Evolutionary conservation across 768 basidiomycete species (phyloP), one percentile per base, ranked within the genome.

Genomic region (Pleurotus ostreatus): DNA sequence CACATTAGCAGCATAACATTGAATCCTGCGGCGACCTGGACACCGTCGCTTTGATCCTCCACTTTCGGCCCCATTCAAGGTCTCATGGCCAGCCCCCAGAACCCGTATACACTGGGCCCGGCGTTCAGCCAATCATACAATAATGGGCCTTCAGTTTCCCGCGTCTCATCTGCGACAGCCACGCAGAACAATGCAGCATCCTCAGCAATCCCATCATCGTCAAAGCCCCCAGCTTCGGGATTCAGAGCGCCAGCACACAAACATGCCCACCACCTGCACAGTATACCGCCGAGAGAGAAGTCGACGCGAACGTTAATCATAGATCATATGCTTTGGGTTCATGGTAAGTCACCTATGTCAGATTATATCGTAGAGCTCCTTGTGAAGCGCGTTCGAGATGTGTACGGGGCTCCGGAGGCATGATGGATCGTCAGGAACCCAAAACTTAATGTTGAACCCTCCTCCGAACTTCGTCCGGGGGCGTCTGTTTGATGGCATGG

Each of bases 261-360:
- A 61, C 89, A 92, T 76, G 91, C 91, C 0, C 92, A 93, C 67
- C 89, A 93, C 66, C 71, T 93, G 1, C 91, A 94, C 66, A 84
- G 88, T 2, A 92, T 94, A 30, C 91, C 91, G 2, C 92, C 89
- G 2, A 74, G 89, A 39, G 91, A 94, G 70, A 94, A 93, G 74
- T 89, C 88, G n/a, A 92, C 91, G 6, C 77, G 90, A 30, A 93
- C 90, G 8, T 76, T 93, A 56, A 94, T 93, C 62, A 83, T 94
- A 55, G 92, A 94, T 69, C 88, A 93, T 69, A 84, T 92, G 78
- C 74, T 92, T 48, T 93, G 88, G 89, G 87, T 86, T 5, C 92
- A 93, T 69, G 79, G 79, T 78, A 47, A 5, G 70, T 45, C 43
- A 39, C 30, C 30, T 34, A 34, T 34, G 11, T 34, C 11, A 34